phyloP scores from a whole-genome alignment of 257 asterid species.

The Gentiana dahurica region DNA sequence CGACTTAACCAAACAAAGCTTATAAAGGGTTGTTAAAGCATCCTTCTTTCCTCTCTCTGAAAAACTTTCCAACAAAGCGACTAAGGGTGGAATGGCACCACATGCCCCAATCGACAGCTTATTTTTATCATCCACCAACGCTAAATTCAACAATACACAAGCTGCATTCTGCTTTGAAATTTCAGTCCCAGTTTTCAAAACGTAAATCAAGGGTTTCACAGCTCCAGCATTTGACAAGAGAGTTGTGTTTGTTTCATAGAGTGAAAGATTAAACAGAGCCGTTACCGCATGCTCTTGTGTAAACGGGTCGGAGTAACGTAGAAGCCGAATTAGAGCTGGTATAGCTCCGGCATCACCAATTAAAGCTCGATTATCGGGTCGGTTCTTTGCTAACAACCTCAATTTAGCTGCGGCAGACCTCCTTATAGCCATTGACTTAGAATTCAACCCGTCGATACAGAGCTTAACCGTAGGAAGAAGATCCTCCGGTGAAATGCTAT shows the following conservation, averaged over 20 bases:
- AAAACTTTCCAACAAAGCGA: constrained; percentile 64
- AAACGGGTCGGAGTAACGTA: constrained; percentile 63
- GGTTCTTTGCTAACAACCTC: constrained; percentile 63
- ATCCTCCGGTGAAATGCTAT: constrained; percentile 80
- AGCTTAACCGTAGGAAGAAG: constrained; percentile 82
- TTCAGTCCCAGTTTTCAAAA: constrained; percentile 75
- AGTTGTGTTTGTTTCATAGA: constrained; percentile 57
- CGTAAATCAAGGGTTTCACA: constrained; percentile 65
- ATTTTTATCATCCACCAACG: constrained; percentile 69
- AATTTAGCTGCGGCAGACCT: constrained; percentile 87
- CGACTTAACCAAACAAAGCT: constrained; percentile 54
- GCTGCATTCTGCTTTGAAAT: constrained; percentile 90
- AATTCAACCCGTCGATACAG: constrained; percentile 65
- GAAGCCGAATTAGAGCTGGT: constrained; percentile 67
- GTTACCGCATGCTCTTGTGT: constrained; percentile 93
- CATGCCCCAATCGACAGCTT: constrained; percentile 77
- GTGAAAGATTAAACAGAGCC: constrained; percentile 74
- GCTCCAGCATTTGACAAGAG: constrained; percentile 52
- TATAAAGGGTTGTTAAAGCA: constrained; percentile 79
- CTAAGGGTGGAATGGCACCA: constrained; percentile 86
- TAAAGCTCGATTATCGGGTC: constrained; percentile 81
- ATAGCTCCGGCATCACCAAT: constrained; percentile 89
- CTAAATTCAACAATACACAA: constrained; percentile 72
- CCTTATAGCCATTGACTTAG: constrained; percentile 49
- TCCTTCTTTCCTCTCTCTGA: constrained; percentile 78